Evolutionary conservation across 2,329 filamentous ascomycete species (phyloP).

Genomic region (Aspergillus sojae): DNA sequence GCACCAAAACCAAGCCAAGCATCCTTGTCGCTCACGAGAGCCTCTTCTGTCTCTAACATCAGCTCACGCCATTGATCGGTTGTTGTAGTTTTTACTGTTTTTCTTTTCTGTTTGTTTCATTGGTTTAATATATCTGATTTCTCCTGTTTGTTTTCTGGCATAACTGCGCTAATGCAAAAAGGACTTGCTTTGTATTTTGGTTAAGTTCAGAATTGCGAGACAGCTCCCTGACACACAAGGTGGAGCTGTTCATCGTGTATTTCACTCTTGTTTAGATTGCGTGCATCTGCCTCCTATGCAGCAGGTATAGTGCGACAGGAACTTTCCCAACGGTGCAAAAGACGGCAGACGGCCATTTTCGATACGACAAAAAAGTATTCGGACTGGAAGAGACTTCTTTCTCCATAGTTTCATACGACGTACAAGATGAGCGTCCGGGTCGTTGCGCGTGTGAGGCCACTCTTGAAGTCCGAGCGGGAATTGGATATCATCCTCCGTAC

Average conservation of each 20-base stretch:
- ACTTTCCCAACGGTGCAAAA: neutral
- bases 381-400: neutral
- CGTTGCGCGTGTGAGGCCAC: constrained; percentile 84
- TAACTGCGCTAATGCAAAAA: neutral
- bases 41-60: constrained; percentile 1
- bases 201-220: neutral
- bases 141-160: neutral
- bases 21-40: constrained; percentile 13
- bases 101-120: neutral
- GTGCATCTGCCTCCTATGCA: neutral
- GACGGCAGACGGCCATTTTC: neutral
- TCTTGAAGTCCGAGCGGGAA: constrained; percentile 82
- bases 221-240: neutral
- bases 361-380: neutral
- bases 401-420: neutral
- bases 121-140: neutral
- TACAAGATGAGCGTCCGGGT: constrained; percentile 67
- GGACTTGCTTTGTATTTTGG: neutral
- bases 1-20: constrained; percentile 18
- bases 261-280: neutral
- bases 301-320: neutral
- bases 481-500: constrained; percentile 84
- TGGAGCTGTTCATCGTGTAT: neutral
- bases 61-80: neutral
- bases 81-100: constrained; percentile 14